Base-by-base conservation (phyloP, 176 grass and related monocot genomes). In the Zoysia japonica region DNA sequence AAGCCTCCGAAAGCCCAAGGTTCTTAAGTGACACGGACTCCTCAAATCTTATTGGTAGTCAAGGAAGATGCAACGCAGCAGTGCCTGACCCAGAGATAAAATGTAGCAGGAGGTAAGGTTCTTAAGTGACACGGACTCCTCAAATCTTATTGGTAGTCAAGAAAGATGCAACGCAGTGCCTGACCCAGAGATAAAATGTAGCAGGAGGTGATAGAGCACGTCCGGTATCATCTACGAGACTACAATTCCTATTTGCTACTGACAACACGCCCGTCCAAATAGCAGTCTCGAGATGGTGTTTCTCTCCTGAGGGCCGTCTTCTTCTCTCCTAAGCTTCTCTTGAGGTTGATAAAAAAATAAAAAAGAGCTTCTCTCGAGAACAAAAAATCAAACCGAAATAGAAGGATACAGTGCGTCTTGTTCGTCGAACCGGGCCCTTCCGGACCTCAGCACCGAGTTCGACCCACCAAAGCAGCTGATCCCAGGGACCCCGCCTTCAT, bases 1-100 rank as follows among this genome's bases (percentile, higher is more conserved):
- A 83, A 81, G 87, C 91, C 87, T 97, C 89, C 49, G 94, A 97
- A 80, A 97, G 67, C 47, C 94, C 94, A 68, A 94, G 80, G 56
- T 85, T 94, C 61, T 84, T 78, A 15, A 97, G 62, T 39, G 91
- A 96, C 71, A 92, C 47, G 11, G 93, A 92, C 55, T 87, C 89
- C 61, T 83, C 85, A 68, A 94, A 97, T 87, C 94, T 97, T 84
- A 44, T 41, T 43, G 14, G 41, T 9, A 65, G 83, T 93, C 53
- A 93, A 90, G 88, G 73, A 93, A 90, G n/a, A n/a, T n/a, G n/a
- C n/a, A n/a, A 67, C 53, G 38, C 53, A 37, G 47, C 11, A 76
- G 40, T 46, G 43, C n/a, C 54, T 28, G n/a, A n/a, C n/a, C n/a
- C n/a, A 53, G 28, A 14, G 47, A 39, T 17, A 10, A n/a, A n/a